Base-by-base conservation (phyloP, 805 yeast species). In the Myxozyma monticola region DNA sequence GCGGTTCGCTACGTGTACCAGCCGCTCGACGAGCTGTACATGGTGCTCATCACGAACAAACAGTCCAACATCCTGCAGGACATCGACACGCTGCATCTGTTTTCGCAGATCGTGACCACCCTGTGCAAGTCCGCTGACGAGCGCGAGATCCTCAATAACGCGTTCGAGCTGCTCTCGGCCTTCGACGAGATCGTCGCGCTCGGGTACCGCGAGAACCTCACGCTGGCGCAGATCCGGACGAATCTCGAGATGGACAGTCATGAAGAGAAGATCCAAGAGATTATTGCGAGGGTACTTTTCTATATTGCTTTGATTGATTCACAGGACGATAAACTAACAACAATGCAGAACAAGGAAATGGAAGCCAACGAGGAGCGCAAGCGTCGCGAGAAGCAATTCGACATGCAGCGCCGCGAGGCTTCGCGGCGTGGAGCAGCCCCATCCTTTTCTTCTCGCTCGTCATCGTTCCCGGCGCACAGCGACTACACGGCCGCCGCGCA, bases 341-440 rank as follows among this genome's bases (percentile, higher is more conserved):
- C 44, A 25, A 10, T 20, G 14, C 31, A 90, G 69, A 93, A 93
- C 75, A 93, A 93, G 72, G 99, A 93, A 72, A 73, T 87, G 63
- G 99, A 91, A 70, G 99, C 99, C 35, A 83, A 88, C 48, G 99
- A 93, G 71, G 96, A 91, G 71, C 84, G 98, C 71, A 91, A 91
- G 73, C 85, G 95, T 71, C 83, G 88, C 67, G 97, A 98, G 43
- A 88, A 85, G 68, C 95, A 88, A 67, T 68, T 72, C 46, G 77
- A 73, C 48, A 76, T 79, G 65, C 80, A 79, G 63, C 72, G 81
- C 71, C 82, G 78, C 57, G 74, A 68, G 58, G 67, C 69, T 33
- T 63, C 69, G n/a, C 55, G 70, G 42, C 66, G 68, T 39, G 68
- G 64, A n/a, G 26, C 34, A 8, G 29, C 45, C 17, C 36, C 51